Evolutionary conservation across 192 early-diverging fungal genomes (phyloP).

Genomic region (Fimicolochytrium jonesii): DNA sequence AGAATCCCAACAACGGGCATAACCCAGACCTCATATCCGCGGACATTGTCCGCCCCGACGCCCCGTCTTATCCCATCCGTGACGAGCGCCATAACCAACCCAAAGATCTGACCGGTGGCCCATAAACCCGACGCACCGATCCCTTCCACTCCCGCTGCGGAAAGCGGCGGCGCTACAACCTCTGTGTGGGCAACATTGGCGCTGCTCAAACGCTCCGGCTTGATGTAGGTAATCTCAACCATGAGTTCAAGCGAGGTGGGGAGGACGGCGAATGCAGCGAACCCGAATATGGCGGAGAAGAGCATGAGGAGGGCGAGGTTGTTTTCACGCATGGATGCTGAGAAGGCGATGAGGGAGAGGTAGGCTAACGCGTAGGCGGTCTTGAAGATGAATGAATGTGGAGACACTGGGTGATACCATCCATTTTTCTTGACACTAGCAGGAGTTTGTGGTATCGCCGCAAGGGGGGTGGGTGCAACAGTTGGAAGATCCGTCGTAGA

Average conservation of each 20-base stretch:
- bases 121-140: conserved; percentile 11
- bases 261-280: conserved; percentile 16
- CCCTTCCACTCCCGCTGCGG: conserved; percentile 3
- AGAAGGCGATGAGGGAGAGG: conserved; percentile 1
- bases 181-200: too few species aligned
- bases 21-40: conserved; percentile 4
- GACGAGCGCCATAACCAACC: conserved; percentile 9
- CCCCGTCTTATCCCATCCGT: conserved; percentile 7
- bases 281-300: conserved; percentile 5
- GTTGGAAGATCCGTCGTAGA: too few species aligned
- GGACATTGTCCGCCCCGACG: neutral
- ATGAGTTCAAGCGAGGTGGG: conserved; percentile 9
- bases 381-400: conserved; percentile 1
- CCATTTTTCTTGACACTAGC: too few species aligned
- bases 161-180: too few species aligned
- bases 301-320: neutral
- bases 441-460: too few species aligned
- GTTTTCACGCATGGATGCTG: neutral
- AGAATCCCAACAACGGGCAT: neutral
- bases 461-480: too few species aligned
- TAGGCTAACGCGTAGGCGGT: neutral
- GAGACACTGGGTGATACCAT: too few species aligned
- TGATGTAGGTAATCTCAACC: conserved; percentile 12
- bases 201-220: too few species aligned
- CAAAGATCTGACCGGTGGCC: conserved; percentile 1